Conservation (phyloP, 1,139 yeast genomes). For the Protomyces inundatus region DNA sequence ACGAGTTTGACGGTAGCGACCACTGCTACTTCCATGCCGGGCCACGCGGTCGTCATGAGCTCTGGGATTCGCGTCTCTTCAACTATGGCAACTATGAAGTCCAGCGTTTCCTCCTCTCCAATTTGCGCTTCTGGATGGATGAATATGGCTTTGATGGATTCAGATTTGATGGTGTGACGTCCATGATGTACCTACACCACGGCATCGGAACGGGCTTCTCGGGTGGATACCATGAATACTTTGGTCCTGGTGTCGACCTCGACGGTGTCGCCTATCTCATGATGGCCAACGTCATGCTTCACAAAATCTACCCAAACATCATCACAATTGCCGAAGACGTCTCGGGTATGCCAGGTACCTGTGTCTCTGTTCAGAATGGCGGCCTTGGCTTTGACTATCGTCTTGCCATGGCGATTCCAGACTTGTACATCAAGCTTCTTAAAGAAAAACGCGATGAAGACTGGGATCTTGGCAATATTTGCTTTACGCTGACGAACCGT, state of each 20-base stretch:
- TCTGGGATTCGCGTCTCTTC: slow-evolving; percentile 93
- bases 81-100: slow-evolving; percentile 90
- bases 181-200: slow-evolving; percentile 87
- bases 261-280: slow-evolving; percentile 84
- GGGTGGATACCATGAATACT: slow-evolving; percentile 89
- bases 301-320: slow-evolving; percentile 51
- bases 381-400: slow-evolving; percentile 94
- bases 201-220: slow-evolving; percentile 85
- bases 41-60: slow-evolving; percentile 73
- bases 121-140: slow-evolving; percentile 76
- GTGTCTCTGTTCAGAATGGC: slow-evolving; percentile 65
- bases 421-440: slow-evolving; percentile 94
- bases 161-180: slow-evolving; percentile 93
- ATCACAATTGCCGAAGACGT: slow-evolving; percentile 94
- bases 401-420: slow-evolving; percentile 95
- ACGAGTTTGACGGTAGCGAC: slow-evolving; percentile 91
- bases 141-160: slow-evolving; percentile 89
- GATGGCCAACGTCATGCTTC: slow-evolving; percentile 75
- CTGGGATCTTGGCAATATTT: slow-evolving; percentile 82
- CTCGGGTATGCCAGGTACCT: slow-evolving; percentile 93
- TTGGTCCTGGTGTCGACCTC: slow-evolving; percentile 73
- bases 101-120: slow-evolving; percentile 77
- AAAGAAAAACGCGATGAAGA: slow-evolving; percentile 81
- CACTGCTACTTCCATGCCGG: slow-evolving; percentile 92
- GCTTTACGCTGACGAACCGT: slow-evolving; percentile 78